Evolutionary conservation across 2,329 filamentous ascomycete species (phyloP).

Genomic region (Penicillium sp.): DNA sequence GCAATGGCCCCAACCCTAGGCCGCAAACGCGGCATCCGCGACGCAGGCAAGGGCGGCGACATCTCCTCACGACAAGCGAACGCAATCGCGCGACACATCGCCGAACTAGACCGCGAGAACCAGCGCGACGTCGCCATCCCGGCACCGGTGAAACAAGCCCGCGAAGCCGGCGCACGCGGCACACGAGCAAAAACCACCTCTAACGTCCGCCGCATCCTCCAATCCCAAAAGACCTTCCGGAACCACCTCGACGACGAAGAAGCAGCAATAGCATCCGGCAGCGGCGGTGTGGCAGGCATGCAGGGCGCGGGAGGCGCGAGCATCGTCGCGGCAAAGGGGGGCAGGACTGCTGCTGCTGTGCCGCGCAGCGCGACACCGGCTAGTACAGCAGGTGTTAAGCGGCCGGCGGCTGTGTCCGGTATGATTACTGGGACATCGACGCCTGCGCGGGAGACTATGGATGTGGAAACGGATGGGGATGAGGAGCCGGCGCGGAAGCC

Average conservation of each 20-base stretch:
- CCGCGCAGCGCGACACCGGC: conserved; percentile 33
- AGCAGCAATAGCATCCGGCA: conserved; percentile 34
- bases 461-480: conserved; percentile 16
- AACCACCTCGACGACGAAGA: conserved; percentile 55
- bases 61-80: conserved; percentile 78
- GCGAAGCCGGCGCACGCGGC: conserved; percentile 39
- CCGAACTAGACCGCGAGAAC: conserved; percentile 79
- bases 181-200: conserved; percentile 46
- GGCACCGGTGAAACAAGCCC: conserved; percentile 57
- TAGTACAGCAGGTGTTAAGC: conserved; percentile 23
- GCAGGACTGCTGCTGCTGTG: conserved; percentile 14
- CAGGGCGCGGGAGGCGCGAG: conserved; percentile 1
- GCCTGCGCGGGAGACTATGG: conserved; percentile 15
- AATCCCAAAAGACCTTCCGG: conserved; percentile 51
- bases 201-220: conserved; percentile 50
- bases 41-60: conserved; percentile 59
- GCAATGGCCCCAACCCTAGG: conserved; percentile 52
- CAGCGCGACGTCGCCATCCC: conserved; percentile 70
- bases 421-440: conserved; percentile 13
- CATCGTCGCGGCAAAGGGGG: conserved; percentile 9
- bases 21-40: conserved; percentile 71
- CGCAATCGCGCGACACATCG: conserved; percentile 76
- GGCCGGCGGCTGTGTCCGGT: conserved; percentile 7
- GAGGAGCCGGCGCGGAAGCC: conserved; percentile 11
- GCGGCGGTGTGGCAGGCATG: conserved; percentile 5